Conservation (phyloP, 2,329 filamentous ascomycete genomes). For the Emmonsiellopsis sp. region DNA sequence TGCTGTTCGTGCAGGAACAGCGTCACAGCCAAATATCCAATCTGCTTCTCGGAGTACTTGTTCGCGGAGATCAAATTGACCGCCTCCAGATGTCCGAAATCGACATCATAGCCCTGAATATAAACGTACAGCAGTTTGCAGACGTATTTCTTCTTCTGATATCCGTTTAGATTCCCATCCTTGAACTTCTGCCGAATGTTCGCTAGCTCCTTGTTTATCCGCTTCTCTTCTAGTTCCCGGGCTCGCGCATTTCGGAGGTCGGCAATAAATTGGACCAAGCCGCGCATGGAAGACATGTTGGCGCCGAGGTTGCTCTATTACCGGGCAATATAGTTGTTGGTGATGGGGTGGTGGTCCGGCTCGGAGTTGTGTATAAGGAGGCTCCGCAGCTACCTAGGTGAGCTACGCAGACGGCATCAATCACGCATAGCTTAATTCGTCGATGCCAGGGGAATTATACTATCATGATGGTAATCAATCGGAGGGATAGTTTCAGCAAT, state of each 20-base stretch:
- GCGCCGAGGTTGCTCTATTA: neutral
- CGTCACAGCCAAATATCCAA: constrained; percentile 94
- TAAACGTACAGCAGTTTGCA: constrained; percentile 99
- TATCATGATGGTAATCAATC: neutral
- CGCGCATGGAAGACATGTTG: constrained; percentile 45
- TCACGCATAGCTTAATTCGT: neutral
- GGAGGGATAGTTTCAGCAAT: neutral
- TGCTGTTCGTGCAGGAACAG: constrained; percentile 96
- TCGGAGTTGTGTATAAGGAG: constrained; percentile 1
- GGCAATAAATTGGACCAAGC: constrained; percentile 95
- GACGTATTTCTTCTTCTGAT: constrained; percentile 99
- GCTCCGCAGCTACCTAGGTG: constrained; percentile 1
- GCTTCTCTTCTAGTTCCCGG: constrained; percentile 92
- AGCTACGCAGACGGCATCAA: constrained; percentile 2
- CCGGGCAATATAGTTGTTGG: neutral
- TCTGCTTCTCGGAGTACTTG: constrained; percentile 99
- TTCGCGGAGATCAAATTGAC: constrained; percentile 93
- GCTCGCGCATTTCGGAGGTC: constrained; percentile 91
- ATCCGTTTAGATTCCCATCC: constrained; percentile 85
- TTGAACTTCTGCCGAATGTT: constrained; percentile 99
- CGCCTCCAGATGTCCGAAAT: constrained; percentile 96
- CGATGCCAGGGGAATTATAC: neutral
- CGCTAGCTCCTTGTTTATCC: constrained; percentile 98
- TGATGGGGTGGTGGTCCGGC: constrained; percentile 3
- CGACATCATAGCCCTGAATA: constrained; percentile 97